Percentiles rank a stretch among this genome's conserved stretches.
phyloP scores from a whole-genome alignment of 495 filamentous ascomycete species.

The Jackrogersella multiformis region DNA sequence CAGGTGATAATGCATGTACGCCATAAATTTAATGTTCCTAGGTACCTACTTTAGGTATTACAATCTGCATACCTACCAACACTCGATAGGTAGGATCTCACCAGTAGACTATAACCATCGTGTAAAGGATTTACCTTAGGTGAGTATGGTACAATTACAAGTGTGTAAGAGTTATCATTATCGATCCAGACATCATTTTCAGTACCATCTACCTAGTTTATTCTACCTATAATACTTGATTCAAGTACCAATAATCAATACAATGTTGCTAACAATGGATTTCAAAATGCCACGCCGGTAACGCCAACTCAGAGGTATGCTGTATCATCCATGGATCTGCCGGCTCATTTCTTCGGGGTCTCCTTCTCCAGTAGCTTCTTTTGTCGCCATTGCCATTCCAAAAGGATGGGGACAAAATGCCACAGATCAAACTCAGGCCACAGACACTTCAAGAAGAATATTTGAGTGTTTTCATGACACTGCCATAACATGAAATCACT shows the following conservation, averaged over 20 bases:
- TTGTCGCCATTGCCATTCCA: constrained; percentile 87
- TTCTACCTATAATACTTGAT: constrained; percentile 1
- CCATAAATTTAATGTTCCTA: background rate
- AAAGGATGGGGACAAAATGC: constrained; percentile 89
- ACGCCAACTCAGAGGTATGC: constrained; percentile 31
- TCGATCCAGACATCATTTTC: background rate
- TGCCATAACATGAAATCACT: constrained; percentile 99
- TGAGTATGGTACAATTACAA: too few species aligned
- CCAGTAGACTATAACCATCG: too few species aligned
- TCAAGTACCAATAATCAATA: background rate
- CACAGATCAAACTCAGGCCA: constrained; percentile 98
- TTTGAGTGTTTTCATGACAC: constrained; percentile 88
- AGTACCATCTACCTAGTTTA: background rate
- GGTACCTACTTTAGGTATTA: background rate
- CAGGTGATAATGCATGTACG: constrained; percentile 11
- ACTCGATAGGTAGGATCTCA: too few species aligned
- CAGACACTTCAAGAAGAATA: constrained; percentile 89
- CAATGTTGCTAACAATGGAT: background rate
- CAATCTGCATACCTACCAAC: too few species aligned
- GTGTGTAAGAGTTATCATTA: background rate
- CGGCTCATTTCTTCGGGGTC: constrained; percentile 44
- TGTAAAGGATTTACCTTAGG: too few species aligned
- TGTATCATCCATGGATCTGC: background rate
- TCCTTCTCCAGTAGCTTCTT: constrained; percentile 61
- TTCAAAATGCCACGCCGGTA: constrained; percentile 19